Percentiles rank a stretch among this genome's conserved stretches.
Evolutionary conservation across 352 stramenopile genomes (phyloP).

Genomic region (Poterioochromonas sp.): DNA sequence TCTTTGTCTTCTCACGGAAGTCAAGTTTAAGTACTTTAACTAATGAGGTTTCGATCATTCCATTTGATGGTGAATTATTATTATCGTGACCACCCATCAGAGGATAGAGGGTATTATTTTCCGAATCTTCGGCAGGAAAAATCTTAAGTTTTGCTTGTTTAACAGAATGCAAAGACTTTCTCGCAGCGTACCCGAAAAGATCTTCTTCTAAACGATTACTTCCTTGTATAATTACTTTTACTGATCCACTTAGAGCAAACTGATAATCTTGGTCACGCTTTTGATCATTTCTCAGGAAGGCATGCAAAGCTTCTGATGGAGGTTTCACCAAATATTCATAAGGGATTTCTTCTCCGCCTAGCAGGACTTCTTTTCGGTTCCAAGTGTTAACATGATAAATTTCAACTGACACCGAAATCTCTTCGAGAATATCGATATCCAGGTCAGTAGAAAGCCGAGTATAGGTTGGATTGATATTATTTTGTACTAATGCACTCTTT

Average conservation of each 20-base stretch:
- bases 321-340: constrained; percentile 10
- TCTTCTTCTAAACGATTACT: not conserved
- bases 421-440: not conserved
- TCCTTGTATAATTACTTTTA: not conserved
- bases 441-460: not conserved
- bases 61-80: not conserved
- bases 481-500: not conserved
- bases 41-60: not conserved
- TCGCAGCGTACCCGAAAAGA: too few relatives aligned
- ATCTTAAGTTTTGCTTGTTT: too few relatives aligned
- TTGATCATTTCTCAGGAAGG: not conserved
- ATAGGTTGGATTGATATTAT: not conserved
- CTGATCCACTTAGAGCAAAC: constrained; percentile 1
- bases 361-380: not conserved
- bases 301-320: not conserved
- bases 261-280: not conserved
- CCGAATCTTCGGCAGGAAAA: too few relatives aligned
- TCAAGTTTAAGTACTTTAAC: too few relatives aligned
- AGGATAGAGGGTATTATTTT: too few relatives aligned
- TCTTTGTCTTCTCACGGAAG: too few relatives aligned
- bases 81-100: too few relatives aligned
- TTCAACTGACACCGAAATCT: not conserved
- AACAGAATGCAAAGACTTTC: too few relatives aligned
- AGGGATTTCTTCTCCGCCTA: not conserved
- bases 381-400: not conserved